Base-by-base conservation (phyloP, 129 eudicot species). In the Lactuca saligna region DNA sequence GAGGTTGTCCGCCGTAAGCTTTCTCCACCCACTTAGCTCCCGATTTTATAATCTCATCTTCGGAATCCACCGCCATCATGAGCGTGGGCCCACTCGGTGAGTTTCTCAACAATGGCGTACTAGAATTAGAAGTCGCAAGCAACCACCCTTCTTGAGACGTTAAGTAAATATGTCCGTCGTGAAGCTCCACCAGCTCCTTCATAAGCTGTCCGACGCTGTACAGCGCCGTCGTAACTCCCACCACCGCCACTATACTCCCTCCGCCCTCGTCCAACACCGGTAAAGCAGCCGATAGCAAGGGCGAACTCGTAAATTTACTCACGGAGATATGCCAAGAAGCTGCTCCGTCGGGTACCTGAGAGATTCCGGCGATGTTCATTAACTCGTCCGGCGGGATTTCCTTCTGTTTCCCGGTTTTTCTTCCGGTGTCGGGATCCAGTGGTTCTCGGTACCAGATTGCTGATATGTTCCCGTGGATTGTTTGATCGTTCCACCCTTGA, bases 261-360 rank as follows among this genome's bases (percentile, higher is more conserved):
- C 77, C 71, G 54, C 88, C 66, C 14, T 90, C 69, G 14, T 89
- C 92, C 86, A 87, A 80, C 4, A 93, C 98, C 0, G 98, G 98
- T 76, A 89, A 73, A 41, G 97, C 98, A 57, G 96, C 98, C 4
- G 98, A 89, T 63, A 93, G 88, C 79, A 93, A 68, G 2, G 96
- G 97, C 4, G 98, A 93, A 41, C 77, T 80, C 4, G 90, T 76
- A 32, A 78, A 85, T 71, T 89, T 93, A 80, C 98, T 93, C 44
- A 93, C 96, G 6, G 98, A 83, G 6, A 93, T 86, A 53, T 93
- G 98, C 98, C 98, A 93, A 9, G 96, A 76, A 16, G 98, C 95
- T 17, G 94, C 88, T 34, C 98, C 98, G 74, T 93, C 96, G 14
- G 98, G 98, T 16, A 93, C 92, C 65, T 87, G 95, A 54, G 98